A percentile compares a stretch with the other conserved stretches of the same genome.
Conservation (phyloP, 2,329 filamentous ascomycete species). For the Nannizziopsis barbatae region DNA sequence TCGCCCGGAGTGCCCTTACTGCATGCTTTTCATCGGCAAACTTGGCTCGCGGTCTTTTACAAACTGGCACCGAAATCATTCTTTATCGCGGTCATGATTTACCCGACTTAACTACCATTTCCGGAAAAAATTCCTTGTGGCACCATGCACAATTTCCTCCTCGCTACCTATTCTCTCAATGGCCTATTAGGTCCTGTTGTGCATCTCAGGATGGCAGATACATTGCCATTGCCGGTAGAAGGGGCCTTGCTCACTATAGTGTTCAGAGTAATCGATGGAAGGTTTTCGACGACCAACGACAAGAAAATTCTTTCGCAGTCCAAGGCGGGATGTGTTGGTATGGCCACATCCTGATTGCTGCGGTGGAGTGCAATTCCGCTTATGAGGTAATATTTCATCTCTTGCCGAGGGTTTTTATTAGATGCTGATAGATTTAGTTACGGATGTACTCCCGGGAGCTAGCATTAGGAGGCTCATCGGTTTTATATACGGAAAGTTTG, state of each 20-base stretch:
- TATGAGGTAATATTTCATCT: conserved; percentile 49
- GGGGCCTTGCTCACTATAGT: conserved; percentile 91
- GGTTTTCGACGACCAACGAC: conserved; percentile 67
- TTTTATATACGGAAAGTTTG: conserved; percentile 66
- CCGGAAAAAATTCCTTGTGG: conserved; percentile 88
- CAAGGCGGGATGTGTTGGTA: conserved; percentile 98
- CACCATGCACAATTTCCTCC: conserved; percentile 79
- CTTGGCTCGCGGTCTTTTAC: conserved; percentile 74
- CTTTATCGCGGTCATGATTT: conserved; percentile 89
- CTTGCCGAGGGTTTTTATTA: background rate
- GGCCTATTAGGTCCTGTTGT: conserved; percentile 79
- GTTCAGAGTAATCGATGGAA: conserved; percentile 92
- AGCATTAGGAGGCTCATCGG: conserved; percentile 58
- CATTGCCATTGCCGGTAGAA: conserved; percentile 84
- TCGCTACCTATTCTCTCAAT: conserved; percentile 77
- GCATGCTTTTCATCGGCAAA: conserved; percentile 88
- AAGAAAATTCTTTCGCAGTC: conserved; percentile 85
- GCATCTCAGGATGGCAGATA: conserved; percentile 89
- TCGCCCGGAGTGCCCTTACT: conserved; percentile 85
- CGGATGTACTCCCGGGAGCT: conserved; percentile 88
- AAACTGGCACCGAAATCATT: conserved; percentile 79
- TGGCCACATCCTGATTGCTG: conserved; percentile 85
- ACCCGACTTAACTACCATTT: conserved; percentile 80
- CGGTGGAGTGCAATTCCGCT: conserved; percentile 71
- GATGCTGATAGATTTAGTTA: conserved; percentile 39